Evolutionary conservation across 139 green algal genomes (phyloP).

Genomic region (Micromonas commoda): DNA sequence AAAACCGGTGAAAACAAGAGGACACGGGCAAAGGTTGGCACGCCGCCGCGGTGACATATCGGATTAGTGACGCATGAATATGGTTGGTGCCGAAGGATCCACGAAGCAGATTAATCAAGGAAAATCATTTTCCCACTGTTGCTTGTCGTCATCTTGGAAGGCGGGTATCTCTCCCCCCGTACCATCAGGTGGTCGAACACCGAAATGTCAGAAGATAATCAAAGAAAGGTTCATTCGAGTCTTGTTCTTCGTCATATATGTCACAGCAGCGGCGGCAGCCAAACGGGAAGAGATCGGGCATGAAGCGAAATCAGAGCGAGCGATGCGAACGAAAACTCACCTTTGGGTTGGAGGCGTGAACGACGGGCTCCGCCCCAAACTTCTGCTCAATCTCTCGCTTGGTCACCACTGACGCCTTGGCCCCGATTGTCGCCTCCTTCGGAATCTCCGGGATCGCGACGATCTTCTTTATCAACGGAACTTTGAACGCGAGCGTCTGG

Average conservation of each 20-base stretch:
- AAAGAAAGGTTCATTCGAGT: neutral
- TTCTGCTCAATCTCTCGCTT: neutral
- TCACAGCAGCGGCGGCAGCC: no score
- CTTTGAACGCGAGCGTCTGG: slow-evolving; percentile 26
- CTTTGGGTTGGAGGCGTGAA: neutral
- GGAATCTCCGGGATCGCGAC: slow-evolving; percentile 8
- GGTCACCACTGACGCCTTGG: neutral
- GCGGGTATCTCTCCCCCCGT: neutral
- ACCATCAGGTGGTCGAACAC: neutral
- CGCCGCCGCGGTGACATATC: neutral
- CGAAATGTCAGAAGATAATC: neutral
- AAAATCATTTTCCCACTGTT: neutral
- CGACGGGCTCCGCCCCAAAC: neutral
- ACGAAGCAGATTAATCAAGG: neutral
- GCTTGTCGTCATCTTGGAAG: neutral
- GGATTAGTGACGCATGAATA: slow-evolving; percentile 1
- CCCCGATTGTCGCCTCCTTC: neutral
- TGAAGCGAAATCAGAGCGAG: neutral
- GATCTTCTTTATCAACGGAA: neutral
- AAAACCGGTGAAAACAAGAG: no score
- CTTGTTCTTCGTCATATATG: neutral
- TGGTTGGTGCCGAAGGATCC: neutral
- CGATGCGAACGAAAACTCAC: neutral
- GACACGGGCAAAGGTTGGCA: neutral
- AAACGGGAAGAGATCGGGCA: neutral